Base-by-base conservation (phyloP, 345 rosid genomes). In the Sapria himalayana region DNA sequence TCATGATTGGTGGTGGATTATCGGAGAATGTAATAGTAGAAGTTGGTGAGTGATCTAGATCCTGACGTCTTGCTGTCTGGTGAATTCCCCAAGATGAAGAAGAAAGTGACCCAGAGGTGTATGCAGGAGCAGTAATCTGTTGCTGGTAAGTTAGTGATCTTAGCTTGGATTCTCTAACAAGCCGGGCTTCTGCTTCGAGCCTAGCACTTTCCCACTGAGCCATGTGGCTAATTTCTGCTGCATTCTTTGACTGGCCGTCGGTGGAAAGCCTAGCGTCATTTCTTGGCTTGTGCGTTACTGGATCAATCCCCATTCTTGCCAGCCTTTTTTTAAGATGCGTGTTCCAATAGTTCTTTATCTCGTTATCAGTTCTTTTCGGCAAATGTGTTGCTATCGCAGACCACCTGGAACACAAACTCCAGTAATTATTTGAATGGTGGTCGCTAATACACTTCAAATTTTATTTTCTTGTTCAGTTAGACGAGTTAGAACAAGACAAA, bases 261-360 rank as follows among this genome's bases (percentile, higher is more conserved):
- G 58, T 44, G 0, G 65, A 42, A 40, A 62, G 64, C n/a, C 66
- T 43, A 37, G 92, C 62, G 4, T 74, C 91, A 20, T 49, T 60
- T 55, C 70, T 70, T 0, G 85, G 76, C 60, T 78, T 78, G 64
- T 78, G 92, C 11, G 92, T 78, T 9, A 72, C 73, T 5, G 91
- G 91, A 58, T 78, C 91, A 11, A 78, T 74, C 39, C 89, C 89
- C 84, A 78, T 72, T 63, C 70, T 78, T 0, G 70, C 57, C 15
- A 78, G 44, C 34, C 70, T 49, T 52, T 78, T 78, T 73, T 72
- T 78, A 13, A 78, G 65, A 39, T 74, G 77, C 10, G 91, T 74
- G 60, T 78, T 78, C 91, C 91, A 78, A 42, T 74, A 71, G 43
- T 78, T 78, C 49, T 78, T 78, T 46, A 78, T 74, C 57, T 77